A percentile compares a stretch with the other conserved stretches of the same genome.
These are phyloP conservation scores for Magnusiomyces paraingens DNA, from an alignment of 1,139 yeast genomes.

Conservation along the genomic window DNA sequence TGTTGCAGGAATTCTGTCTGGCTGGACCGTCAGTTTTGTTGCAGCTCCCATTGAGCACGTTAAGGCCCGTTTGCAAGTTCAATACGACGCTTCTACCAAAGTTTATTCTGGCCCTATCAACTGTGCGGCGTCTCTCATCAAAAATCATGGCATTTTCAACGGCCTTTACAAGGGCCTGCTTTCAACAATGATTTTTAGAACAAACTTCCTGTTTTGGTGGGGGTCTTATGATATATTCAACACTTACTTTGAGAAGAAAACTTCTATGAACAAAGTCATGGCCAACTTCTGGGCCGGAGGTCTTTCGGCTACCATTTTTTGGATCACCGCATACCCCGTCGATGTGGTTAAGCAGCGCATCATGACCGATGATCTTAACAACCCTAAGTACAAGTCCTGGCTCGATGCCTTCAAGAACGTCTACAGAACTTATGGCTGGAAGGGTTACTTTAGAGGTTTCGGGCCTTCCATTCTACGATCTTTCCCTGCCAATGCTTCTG, in stretches of 20 bases:
- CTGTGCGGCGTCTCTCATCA: constrained; percentile 45
- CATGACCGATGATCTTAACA: constrained; percentile 69
- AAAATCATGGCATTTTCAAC: constrained; percentile 58
- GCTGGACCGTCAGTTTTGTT: constrained; percentile 86
- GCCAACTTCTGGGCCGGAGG: constrained; percentile 93
- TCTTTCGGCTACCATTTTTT: constrained; percentile 70
- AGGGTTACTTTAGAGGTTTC: constrained; percentile 74
- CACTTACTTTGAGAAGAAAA: constrained; percentile 56
- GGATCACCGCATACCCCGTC: constrained; percentile 86
- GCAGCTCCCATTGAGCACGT: constrained; percentile 92
- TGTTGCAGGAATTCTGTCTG: constrained; percentile 69
- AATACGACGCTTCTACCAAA: constrained; percentile 70
- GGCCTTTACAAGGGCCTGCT: constrained; percentile 75
- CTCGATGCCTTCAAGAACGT: constrained; percentile 65
- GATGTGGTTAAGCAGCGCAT: constrained; percentile 87
- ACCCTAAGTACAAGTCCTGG: constrained; percentile 69
- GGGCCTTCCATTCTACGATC: constrained; percentile 56
- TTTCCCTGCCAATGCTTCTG: constrained; percentile 92
- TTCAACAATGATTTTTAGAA: constrained; percentile 83
- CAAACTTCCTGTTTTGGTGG: constrained; percentile 91
- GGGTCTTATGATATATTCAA: constrained; percentile 82
- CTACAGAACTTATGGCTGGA: constrained; percentile 45
- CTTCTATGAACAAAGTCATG: constrained; percentile 57
- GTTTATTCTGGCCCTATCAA: constrained; percentile 74
- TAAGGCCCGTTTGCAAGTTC: constrained; percentile 84